Evolutionary conservation across 805 yeast genomes (phyloP), one percentile per base, ranked within the genome.

Genomic region (Starmera quercuum): DNA sequence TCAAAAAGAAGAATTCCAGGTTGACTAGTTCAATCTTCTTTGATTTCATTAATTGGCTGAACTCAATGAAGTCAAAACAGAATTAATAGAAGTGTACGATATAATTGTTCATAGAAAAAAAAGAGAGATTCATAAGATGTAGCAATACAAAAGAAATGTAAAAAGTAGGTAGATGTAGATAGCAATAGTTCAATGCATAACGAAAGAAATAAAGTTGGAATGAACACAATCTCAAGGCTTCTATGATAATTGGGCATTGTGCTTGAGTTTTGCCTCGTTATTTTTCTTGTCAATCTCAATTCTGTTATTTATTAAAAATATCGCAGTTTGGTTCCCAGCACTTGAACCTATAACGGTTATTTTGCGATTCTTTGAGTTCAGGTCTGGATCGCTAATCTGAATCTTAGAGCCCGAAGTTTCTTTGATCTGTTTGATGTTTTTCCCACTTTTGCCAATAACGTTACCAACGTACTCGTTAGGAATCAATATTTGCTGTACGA

Each of bases 381-480:
- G 76, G 17, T 61, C 63, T 14, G 68, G 71, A 24, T 68, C 75
- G 42, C 76, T 83, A 34, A 86, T 81, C 42, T 75, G 73, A 19
- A 86, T 83, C 37, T 79, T 77, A 30, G 85, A 73, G 21, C 94
- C 90, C 15, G 90, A 75, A 20, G 74, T 66, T 38, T 77, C 78
- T 41, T 90, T 71, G 32, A 86, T 78, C 41, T 82, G 85, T 48
- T 78, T 81, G 38, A 86, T 79, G 45, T 79, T 82, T 47, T 81
- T 75, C 14, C 95, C 95, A 21, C 86, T 85, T 56, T 78, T 83
- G 1, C 95, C 95, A 39, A 86, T 86, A 19, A 86, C 78, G 26
- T 83, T 73, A 1, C 95, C 95, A 26, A 86, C 87, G 55, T 71
- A 80, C 24, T 74, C 73, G 50, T 79, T 78, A 17, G 94, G 87